Percentiles rank a stretch among this genome's conserved stretches.
These are phyloP conservation scores for Cladorrhinum sp. DNA, from an alignment of 2,329 filamentous ascomycete species.

Conservation along the genomic window DNA sequence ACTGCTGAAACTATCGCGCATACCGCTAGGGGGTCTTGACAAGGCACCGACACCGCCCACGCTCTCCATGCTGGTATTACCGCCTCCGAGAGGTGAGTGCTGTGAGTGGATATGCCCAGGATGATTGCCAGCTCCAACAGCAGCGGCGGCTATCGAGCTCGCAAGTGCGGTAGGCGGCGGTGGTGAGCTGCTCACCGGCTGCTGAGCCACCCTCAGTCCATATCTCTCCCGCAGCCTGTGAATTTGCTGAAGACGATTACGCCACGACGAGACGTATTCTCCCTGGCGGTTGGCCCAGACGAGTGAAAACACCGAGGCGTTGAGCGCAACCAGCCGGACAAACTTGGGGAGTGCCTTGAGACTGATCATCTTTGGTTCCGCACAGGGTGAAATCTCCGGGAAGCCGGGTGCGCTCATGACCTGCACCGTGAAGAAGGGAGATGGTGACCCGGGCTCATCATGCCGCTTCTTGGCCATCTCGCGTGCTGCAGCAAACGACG, in stretches of 20 bases:
- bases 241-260: constrained; percentile 80
- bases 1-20: constrained; percentile 60
- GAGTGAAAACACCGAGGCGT: constrained; percentile 86
- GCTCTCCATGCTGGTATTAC: neutral
- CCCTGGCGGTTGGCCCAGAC: constrained; percentile 81
- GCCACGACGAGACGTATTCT: constrained; percentile 87
- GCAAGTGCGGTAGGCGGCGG: constrained; percentile 25
- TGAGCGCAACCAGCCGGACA: constrained; percentile 83
- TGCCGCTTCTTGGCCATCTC: constrained; percentile 34
- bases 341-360: constrained; percentile 79
- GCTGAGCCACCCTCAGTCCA: constrained; percentile 41
- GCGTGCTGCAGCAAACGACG: constrained; percentile 68
- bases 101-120: neutral
- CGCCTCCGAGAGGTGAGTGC: neutral
- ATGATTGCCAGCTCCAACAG: neutral
- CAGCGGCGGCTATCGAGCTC: constrained; percentile 5
- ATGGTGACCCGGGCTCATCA: constrained; percentile 28
- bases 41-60: constrained; percentile 4
- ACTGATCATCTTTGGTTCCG: constrained; percentile 84
- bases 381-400: constrained; percentile 85
- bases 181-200: constrained; percentile 21
- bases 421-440: constrained; percentile 80
- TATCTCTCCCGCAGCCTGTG: constrained; percentile 73
- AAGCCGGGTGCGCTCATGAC: constrained; percentile 86
- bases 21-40: constrained; percentile 45